Conservation (phyloP, 1,284 basidiomycete genomes). For the Malassezia brasiliensis region DNA sequence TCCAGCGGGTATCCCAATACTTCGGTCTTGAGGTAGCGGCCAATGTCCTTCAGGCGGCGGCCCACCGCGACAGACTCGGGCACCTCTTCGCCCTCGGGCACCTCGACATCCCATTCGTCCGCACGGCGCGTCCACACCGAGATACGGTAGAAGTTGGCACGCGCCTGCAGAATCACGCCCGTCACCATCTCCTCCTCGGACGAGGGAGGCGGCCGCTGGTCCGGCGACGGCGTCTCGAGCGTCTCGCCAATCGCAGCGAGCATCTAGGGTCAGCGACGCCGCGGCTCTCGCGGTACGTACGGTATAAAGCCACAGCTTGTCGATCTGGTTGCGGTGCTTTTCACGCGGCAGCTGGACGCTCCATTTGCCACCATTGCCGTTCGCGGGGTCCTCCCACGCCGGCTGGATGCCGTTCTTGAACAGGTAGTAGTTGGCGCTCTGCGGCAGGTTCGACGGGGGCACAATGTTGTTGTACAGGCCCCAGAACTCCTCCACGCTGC, state of each 20-base stretch:
- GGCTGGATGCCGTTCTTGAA: constrained; percentile 82
- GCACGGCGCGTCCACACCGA: constrained; percentile 82
- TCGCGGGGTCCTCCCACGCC: constrained; percentile 85
- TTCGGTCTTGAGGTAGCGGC: constrained; percentile 76
- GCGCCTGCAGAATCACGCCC: constrained; percentile 81
- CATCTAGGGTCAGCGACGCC: constrained; percentile 27
- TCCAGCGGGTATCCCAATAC: constrained; percentile 71
- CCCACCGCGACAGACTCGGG: constrained; percentile 57
- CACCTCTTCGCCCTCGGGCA: constrained; percentile 25
- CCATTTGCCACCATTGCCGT: constrained; percentile 96
- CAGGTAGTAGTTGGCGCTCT: constrained; percentile 96
- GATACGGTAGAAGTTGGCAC: constrained; percentile 89
- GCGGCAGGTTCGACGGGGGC: constrained; percentile 82
- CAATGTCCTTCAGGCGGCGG: constrained; percentile 63
- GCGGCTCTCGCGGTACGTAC: not conserved
- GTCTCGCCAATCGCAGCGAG: constrained; percentile 46
- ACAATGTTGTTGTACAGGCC: constrained; percentile 91
- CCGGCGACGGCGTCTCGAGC: constrained; percentile 34
- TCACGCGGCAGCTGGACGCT: constrained; percentile 92
- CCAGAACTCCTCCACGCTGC: constrained; percentile 47
- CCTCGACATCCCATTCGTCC: constrained; percentile 56
- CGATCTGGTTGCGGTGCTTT: constrained; percentile 72
- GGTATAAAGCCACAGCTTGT: constrained; percentile 96
- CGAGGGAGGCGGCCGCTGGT: constrained; percentile 22
- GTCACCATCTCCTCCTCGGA: constrained; percentile 37